Conservation (phyloP, 176 grass and related monocot species). For the Elymus sibiricus region DNA sequence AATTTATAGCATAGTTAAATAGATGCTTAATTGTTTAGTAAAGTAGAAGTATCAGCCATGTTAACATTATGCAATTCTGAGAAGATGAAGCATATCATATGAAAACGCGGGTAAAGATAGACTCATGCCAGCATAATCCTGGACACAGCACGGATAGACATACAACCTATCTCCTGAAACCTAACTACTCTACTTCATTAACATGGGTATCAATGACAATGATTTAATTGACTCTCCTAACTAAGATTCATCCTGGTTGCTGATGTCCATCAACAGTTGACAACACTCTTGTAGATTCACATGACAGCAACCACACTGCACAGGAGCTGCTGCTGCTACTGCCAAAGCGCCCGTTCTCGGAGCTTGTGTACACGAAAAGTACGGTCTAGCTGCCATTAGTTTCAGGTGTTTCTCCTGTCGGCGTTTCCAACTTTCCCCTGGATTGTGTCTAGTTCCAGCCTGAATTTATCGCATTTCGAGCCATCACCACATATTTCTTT, state of each 20-base stretch:
- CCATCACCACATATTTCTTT: slow-evolving; percentile 7
- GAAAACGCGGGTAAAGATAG: not conserved
- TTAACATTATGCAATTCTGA: not conserved
- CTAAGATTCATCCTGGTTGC: not conserved
- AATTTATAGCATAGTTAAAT: not conserved
- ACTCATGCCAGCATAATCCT: not conserved
- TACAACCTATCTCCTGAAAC: not conserved
- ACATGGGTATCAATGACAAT: not conserved
- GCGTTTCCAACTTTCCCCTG: not conserved
- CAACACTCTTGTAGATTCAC: not conserved
- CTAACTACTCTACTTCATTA: not conserved
- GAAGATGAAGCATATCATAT: not conserved
- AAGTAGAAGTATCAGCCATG: not conserved
- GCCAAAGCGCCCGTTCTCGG: not conserved
- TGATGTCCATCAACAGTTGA: not conserved
- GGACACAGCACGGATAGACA: not conserved
- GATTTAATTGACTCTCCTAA: not conserved
- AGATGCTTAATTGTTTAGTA: not conserved
- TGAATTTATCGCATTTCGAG: slow-evolving; percentile 10
- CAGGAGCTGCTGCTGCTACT: not conserved
- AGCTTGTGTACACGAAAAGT: not conserved
- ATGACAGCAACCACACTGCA: not conserved
- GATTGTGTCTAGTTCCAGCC: not conserved
- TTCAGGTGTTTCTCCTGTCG: not conserved
- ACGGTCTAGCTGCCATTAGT: not conserved